Conservation (phyloP, 1,139 yeast genomes). For the Zygosaccharomyces sapae region DNA sequence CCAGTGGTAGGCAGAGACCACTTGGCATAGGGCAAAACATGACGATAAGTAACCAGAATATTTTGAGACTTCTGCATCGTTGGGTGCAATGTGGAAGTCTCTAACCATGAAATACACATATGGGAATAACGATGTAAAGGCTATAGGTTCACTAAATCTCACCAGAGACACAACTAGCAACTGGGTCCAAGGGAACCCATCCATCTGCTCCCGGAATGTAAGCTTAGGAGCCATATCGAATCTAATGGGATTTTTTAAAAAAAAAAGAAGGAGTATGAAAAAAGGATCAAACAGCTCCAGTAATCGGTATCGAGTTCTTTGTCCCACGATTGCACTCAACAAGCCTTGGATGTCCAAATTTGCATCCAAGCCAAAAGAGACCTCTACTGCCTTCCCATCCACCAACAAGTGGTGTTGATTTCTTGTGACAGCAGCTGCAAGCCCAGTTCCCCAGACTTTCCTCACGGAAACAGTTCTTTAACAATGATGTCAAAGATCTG, state of each 20-base stretch:
- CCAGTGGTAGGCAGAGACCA: constrained; percentile 56
- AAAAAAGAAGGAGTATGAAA: not conserved
- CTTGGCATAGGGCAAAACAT: constrained; percentile 51
- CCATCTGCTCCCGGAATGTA: constrained; percentile 35
- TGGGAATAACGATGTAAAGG: constrained; percentile 61
- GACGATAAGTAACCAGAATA: constrained; percentile 60
- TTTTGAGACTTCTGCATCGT: constrained; percentile 49
- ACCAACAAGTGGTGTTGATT: constrained; percentile 14
- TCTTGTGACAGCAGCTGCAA: constrained; percentile 25
- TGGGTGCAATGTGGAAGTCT: constrained; percentile 50
- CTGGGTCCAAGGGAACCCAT: constrained; percentile 51
- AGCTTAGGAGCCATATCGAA: constrained; percentile 10
- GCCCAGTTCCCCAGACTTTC: constrained; percentile 28
- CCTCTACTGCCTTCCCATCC: constrained; percentile 36
- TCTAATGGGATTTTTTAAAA: not conserved
- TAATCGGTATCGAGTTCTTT: constrained; percentile 38
- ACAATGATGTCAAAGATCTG: constrained; percentile 5
- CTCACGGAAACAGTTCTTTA: constrained; percentile 28
- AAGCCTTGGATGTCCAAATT: constrained; percentile 24
- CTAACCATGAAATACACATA: constrained; percentile 62
- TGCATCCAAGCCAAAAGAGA: constrained; percentile 26
- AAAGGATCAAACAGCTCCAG: constrained; percentile 23
- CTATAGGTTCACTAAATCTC: constrained; percentile 57
- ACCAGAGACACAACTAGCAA: constrained; percentile 45
- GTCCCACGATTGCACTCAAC: constrained; percentile 40